Conservation (phyloP, 2,329 filamentous ascomycete species). For the Penicillium sp. region DNA sequence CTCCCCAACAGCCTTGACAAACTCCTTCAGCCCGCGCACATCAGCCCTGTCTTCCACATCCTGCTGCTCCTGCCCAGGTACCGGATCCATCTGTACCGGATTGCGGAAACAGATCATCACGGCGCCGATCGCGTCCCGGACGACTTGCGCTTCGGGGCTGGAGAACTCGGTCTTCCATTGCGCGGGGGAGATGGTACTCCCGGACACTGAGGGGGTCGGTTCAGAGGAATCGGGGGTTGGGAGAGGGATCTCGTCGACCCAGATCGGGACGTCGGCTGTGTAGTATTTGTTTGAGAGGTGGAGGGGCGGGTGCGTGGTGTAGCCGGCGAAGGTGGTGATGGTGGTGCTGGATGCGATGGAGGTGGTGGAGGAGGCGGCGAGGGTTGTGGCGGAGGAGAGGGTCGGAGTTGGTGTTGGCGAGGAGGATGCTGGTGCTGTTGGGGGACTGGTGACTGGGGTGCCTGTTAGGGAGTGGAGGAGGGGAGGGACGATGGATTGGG, state of each 20-base stretch:
- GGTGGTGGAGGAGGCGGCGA: too few relatives aligned
- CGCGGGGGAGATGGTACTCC: conserved; percentile 9
- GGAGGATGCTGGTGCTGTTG: conserved; percentile 13
- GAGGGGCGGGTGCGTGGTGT: conserved; percentile 39
- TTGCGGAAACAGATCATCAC: conserved; percentile 29
- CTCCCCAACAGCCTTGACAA: too few relatives aligned
- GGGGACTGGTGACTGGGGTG: conserved; percentile 19
- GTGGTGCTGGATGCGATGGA: not conserved
- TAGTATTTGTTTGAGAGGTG: conserved; percentile 39
- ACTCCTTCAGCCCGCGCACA: too few relatives aligned
- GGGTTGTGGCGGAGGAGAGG: too few relatives aligned
- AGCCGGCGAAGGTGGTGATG: conserved; percentile 36
- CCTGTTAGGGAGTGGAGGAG: conserved; percentile 34
- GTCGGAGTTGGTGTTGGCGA: not conserved
- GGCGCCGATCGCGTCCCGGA: conserved; percentile 39
- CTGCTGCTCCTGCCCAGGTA: too few relatives aligned
- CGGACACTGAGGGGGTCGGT: too few relatives aligned
- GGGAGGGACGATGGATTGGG: conserved; percentile 29
- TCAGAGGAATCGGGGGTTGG: not conserved
- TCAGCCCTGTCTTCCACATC: too few relatives aligned
- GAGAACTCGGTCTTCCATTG: conserved; percentile 39
- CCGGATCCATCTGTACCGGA: too few relatives aligned
- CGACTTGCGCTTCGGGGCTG: conserved; percentile 34
- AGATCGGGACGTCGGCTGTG: conserved; percentile 37
- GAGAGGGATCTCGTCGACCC: conserved; percentile 41